A percentile compares a stretch with the other conserved stretches of the same genome.
These are phyloP conservation scores for Penicillium pancosmium DNA, from an alignment of 495 filamentous ascomycete species.

Conservation along the genomic window DNA sequence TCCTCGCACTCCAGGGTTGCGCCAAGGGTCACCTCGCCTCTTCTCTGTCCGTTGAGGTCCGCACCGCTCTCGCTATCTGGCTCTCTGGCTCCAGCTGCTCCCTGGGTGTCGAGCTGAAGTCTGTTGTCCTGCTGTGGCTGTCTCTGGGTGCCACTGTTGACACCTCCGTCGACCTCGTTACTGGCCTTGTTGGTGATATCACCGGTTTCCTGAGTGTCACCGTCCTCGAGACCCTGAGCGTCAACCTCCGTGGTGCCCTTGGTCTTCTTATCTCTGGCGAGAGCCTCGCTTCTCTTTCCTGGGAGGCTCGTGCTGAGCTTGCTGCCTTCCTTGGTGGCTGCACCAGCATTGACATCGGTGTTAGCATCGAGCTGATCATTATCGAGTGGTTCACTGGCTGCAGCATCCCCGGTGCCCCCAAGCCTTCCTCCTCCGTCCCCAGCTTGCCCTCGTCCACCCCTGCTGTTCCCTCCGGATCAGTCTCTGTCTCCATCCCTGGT, in stretches of 20 bases:
- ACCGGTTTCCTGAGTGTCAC: conserved; percentile 34
- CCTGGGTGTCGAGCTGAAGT: conserved; percentile 47
- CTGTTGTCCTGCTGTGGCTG: conserved; percentile 46
- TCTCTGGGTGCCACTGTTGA: conserved; percentile 36
- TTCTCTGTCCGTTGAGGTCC: conserved; percentile 31
- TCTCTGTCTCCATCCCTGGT: conserved; percentile 9
- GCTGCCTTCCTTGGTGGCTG: conserved; percentile 45
- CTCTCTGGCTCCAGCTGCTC: conserved; percentile 40
- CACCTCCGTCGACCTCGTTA: conserved; percentile 31
- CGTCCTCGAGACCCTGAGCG: conserved; percentile 32
- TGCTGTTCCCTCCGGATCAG: conserved; percentile 13
- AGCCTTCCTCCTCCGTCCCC: conserved; percentile 24
- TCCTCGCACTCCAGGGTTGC: conserved; percentile 34
- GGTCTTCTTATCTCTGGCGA: conserved; percentile 38
- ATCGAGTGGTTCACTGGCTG: conserved; percentile 47
- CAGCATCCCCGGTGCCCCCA: conserved; percentile 31
- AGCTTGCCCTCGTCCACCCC: conserved; percentile 20
- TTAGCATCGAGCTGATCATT: conserved; percentile 43
- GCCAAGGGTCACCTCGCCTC: conserved; percentile 37
- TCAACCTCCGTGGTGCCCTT: conserved; percentile 40
- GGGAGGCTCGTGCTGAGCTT: conserved; percentile 42
- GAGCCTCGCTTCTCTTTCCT: conserved; percentile 37
- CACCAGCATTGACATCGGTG: conserved; percentile 28
- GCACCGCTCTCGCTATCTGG: conserved; percentile 42
- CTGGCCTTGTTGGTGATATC: conserved; percentile 34